These are phyloP conservation scores for Lasiosphaeria ovina DNA, from an alignment of 495 filamentous ascomycete species.

Conservation along the genomic window DNA sequence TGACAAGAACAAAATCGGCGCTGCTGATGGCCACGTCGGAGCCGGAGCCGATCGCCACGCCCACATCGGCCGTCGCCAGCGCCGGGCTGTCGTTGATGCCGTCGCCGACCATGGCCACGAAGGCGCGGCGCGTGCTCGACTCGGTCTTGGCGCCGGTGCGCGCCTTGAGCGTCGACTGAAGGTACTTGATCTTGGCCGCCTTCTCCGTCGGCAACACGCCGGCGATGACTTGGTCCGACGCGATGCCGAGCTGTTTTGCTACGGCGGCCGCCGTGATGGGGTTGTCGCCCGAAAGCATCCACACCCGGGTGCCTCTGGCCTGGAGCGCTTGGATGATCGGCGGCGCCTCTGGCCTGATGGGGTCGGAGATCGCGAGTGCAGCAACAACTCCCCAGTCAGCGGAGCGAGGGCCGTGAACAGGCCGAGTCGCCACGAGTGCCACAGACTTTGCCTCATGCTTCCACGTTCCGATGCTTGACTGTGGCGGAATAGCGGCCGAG, in stretches of 20 bases:
- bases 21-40: slow-evolving; percentile 82
- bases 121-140: slow-evolving; percentile 34
- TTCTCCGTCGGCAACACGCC: slow-evolving; percentile 85
- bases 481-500: slow-evolving; percentile 29
- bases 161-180: slow-evolving; percentile 62
- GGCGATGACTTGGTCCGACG: slow-evolving; percentile 72
- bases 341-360: slow-evolving; percentile 73
- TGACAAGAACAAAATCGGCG: slow-evolving; percentile 82
- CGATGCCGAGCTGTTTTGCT: slow-evolving; percentile 75
- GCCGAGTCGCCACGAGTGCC: slow-evolving; percentile 59
- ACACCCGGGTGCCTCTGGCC: slow-evolving; percentile 65
- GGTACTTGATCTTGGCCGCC: slow-evolving; percentile 74
- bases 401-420: slow-evolving; percentile 6
- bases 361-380: slow-evolving; percentile 63
- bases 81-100: slow-evolving; percentile 90
- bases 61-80: slow-evolving; percentile 74
- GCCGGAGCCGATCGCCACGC: slow-evolving; percentile 79
- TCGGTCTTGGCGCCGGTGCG: slow-evolving; percentile 24
- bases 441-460: slow-evolving; percentile 72
- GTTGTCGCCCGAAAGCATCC: slow-evolving; percentile 92
- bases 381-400: slow-evolving; percentile 44
- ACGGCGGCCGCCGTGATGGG: slow-evolving; percentile 70
- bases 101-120: slow-evolving; percentile 66
- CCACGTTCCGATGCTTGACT: slow-evolving; percentile 50
- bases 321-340: slow-evolving; percentile 66